These are phyloP conservation scores for Omphalotus guepiniiformis DNA, from an alignment of 768 basidiomycete genomes.

Conservation along the genomic window DNA sequence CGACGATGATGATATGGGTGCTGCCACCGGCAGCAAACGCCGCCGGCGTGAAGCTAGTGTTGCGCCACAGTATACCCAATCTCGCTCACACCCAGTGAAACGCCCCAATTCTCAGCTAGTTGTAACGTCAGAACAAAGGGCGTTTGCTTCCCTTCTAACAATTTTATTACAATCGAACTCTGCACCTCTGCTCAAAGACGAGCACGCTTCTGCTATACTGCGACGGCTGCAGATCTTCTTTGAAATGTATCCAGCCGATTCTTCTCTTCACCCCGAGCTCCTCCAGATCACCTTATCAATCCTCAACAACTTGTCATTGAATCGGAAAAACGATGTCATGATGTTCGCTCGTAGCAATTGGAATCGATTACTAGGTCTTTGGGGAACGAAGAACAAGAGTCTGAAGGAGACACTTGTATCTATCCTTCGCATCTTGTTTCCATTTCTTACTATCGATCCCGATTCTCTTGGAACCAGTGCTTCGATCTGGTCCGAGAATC, in stretches of 20 bases:
- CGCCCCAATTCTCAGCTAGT: conserved; percentile 9
- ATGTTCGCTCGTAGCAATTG: conserved; percentile 61
- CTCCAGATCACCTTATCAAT: conserved; percentile 63
- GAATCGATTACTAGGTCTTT: conserved; percentile 61
- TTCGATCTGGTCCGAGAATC: conserved; percentile 37
- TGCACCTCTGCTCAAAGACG: conserved; percentile 49
- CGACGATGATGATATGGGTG: conserved; percentile 14
- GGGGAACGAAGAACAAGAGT: conserved; percentile 72
- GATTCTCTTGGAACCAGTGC: conserved; percentile 14
- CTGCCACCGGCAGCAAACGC: conserved; percentile 20
- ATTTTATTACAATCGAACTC: conserved; percentile 54
- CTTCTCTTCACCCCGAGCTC: conserved; percentile 75
- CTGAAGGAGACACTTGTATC: conserved; percentile 78
- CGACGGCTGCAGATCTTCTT: conserved; percentile 60
- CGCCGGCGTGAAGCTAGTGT: conserved; percentile 17
- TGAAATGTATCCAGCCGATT: conserved; percentile 61
- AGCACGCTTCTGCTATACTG: conserved; percentile 53
- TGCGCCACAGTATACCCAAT: conserved; percentile 10
- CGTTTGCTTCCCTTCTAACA: conserved; percentile 62
- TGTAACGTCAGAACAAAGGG: conserved; percentile 51
- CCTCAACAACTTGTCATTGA: conserved; percentile 75
- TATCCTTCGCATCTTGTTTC: conserved; percentile 68
- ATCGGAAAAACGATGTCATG: conserved; percentile 55
- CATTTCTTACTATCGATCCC: conserved; percentile 51
- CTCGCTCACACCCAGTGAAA: neutral